Evolutionary conservation across 305 asterid genomes (phyloP).

Genomic region (Petunia hybrid): DNA sequence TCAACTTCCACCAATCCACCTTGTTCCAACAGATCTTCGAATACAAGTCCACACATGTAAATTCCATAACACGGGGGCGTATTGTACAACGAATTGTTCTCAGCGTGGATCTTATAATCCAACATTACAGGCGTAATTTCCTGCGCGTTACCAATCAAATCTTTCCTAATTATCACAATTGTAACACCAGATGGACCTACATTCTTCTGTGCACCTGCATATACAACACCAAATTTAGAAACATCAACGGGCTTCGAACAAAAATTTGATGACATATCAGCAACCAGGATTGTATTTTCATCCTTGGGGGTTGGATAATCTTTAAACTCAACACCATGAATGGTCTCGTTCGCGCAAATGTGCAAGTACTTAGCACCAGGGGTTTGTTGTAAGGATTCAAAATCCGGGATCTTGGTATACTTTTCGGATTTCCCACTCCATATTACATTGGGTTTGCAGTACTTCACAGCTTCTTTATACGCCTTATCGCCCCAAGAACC

Average conservation of each 20-base stretch:
- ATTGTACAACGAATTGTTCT: slow-evolving; percentile 79
- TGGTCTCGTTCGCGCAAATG: slow-evolving; percentile 86
- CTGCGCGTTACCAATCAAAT: slow-evolving; percentile 79
- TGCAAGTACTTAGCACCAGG: slow-evolving; percentile 75
- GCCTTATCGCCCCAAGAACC: slow-evolving; percentile 98
- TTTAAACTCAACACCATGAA: slow-evolving; percentile 93
- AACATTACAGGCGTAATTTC: slow-evolving; percentile 85
- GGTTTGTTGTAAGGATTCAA: slow-evolving; percentile 62
- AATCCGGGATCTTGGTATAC: slow-evolving; percentile 69
- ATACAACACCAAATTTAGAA: slow-evolving; percentile 71
- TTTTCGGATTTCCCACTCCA: slow-evolving; percentile 91
- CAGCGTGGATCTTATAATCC: slow-evolving; percentile 89
- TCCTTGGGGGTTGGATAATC: slow-evolving; percentile 66
- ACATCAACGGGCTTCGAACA: slow-evolving; percentile 89
- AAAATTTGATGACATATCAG: slow-evolving; percentile 92
- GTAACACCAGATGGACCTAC: slow-evolving; percentile 99
- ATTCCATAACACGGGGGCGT: slow-evolving; percentile 95
- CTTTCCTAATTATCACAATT: slow-evolving; percentile 67
- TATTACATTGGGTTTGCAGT: slow-evolving; percentile 66
- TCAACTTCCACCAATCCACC: slow-evolving; percentile 87
- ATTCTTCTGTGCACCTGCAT: slow-evolving; percentile 96
- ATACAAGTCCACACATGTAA: slow-evolving; percentile 89
- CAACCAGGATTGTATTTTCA: slow-evolving; percentile 58
- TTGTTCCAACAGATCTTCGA: slow-evolving; percentile 81
- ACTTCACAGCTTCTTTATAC: slow-evolving; percentile 70